Evolutionary conservation across 2,329 filamentous ascomycete species (phyloP).

Genomic region (Cercospora janseana): DNA sequence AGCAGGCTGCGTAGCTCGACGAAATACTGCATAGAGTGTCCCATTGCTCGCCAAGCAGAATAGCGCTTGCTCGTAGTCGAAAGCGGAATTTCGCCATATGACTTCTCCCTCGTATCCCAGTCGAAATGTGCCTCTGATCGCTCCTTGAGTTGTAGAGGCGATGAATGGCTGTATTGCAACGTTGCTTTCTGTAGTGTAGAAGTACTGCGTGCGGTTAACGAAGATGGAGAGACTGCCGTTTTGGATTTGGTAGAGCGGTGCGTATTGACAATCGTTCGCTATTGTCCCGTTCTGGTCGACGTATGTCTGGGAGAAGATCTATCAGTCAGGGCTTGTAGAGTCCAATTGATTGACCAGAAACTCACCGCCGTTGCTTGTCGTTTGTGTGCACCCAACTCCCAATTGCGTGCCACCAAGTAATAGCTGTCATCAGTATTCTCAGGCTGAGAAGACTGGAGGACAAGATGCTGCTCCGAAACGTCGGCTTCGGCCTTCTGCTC

Average conservation of each 20-base stretch:
- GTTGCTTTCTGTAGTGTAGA: conserved; percentile 7
- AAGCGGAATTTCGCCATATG: conserved; percentile 6
- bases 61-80: conserved; percentile 5
- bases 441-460: too few relatives aligned
- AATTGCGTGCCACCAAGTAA: too few relatives aligned
- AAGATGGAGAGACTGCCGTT: conserved; percentile 6
- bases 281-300: conserved; percentile 28
- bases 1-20: not conserved
- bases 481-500: too few relatives aligned
- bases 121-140: conserved; percentile 4
- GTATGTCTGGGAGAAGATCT: conserved; percentile 13
- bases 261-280: conserved; percentile 16
- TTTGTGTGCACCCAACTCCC: too few relatives aligned
- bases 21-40: conserved; percentile 9
- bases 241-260: conserved; percentile 8
- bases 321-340: not conserved
- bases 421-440: too few relatives aligned
- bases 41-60: conserved; percentile 11
- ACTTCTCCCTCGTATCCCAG: conserved; percentile 2
- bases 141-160: not conserved
- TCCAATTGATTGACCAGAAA: not conserved
- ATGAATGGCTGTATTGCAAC: conserved; percentile 4
- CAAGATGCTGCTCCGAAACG: too few relatives aligned
- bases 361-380: not conserved
- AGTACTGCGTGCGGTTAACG: conserved; percentile 2